Conservation (phyloP, 352 stramenopile genomes). For the Pythium volutum region DNA sequence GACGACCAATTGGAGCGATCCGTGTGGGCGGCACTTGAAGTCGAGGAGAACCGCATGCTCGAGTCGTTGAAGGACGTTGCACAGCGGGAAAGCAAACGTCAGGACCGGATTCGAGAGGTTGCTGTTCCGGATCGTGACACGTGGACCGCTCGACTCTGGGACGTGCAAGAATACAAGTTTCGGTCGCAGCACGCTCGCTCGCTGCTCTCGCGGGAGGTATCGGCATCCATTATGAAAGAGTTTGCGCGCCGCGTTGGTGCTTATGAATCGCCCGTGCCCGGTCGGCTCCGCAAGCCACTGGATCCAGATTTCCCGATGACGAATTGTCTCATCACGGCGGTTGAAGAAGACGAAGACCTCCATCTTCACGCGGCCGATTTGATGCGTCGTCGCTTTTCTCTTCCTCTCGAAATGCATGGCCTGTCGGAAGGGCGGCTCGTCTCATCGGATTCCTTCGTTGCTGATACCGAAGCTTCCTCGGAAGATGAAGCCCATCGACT, state of each 20-base stretch:
- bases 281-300: constrained; percentile 50
- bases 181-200: constrained; percentile 58
- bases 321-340: not conserved
- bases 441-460: constrained; percentile 13
- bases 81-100: constrained; percentile 9
- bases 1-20: constrained; percentile 52
- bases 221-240: constrained; percentile 4
- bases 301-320: constrained; percentile 31
- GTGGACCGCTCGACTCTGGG: constrained; percentile 65
- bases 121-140: constrained; percentile 15
- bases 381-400: constrained; percentile 12
- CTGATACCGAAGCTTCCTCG: constrained; percentile 13
- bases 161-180: constrained; percentile 66
- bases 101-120: not conserved
- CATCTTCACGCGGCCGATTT: constrained; percentile 9
- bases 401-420: constrained; percentile 17
- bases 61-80: constrained; percentile 52
- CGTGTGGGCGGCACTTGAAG: constrained; percentile 71
- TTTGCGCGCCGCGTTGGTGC: constrained; percentile 37
- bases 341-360: not conserved
- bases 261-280: constrained; percentile 68
- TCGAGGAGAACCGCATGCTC: constrained; percentile 79
- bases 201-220: constrained; percentile 21
- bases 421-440: not conserved
- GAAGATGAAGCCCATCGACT: constrained; percentile 37